A percentile compares a stretch with the other conserved stretches of the same genome.
These are phyloP conservation scores for Colletotrichum sp. DNA, from an alignment of 2,329 filamentous ascomycete genomes.

Conservation along the genomic window DNA sequence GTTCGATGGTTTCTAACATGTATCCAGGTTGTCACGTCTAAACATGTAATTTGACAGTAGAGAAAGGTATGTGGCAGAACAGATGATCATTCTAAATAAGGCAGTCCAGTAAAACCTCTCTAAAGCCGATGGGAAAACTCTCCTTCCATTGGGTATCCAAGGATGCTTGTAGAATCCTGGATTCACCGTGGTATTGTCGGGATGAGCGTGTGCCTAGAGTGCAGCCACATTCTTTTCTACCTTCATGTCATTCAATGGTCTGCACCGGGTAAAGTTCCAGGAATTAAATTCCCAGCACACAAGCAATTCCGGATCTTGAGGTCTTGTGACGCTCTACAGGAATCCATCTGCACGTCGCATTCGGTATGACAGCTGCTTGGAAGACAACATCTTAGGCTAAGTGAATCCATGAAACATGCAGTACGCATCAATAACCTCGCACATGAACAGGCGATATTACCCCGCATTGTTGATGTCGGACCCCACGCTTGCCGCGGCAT, in stretches of 20 bases:
- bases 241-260: neutral
- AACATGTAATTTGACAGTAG: neutral
- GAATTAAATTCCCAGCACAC: accelerated
- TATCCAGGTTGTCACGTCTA: neutral
- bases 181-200: neutral
- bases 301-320: accelerated
- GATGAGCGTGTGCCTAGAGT: neutral
- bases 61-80: neutral
- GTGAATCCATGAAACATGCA: neutral
- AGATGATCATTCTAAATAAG: neutral
- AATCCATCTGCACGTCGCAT: neutral
- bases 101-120: neutral
- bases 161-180: accelerated
- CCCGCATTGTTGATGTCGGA: neutral
- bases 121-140: neutral
- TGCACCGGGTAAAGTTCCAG: neutral
- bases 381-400: neutral
- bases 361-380: neutral
- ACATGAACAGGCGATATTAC: neutral
- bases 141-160: neutral
- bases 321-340: neutral
- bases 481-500: neutral
- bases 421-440: neutral
- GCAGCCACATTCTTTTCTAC: accelerated
- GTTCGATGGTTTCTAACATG: neutral